Percentiles rank a stretch among this genome's conserved stretches.
Evolutionary conservation across 768 basidiomycete species (phyloP).

Genomic region (Mycena filopes): DNA sequence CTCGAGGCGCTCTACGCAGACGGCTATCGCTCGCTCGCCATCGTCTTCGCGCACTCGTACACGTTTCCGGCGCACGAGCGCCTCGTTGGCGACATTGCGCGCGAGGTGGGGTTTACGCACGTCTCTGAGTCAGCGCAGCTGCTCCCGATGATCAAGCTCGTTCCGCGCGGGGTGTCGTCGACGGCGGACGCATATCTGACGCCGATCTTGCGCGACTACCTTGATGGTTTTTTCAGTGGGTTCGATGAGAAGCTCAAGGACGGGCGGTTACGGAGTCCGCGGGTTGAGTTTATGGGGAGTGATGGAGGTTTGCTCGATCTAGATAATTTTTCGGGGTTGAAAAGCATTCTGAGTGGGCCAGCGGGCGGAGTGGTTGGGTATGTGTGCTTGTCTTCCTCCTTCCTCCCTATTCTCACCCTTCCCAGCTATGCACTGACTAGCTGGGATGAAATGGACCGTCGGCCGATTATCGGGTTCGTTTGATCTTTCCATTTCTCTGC

Average conservation of each 20-base stretch:
- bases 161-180: constrained; percentile 90
- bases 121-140: constrained; percentile 89
- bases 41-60: constrained; percentile 92
- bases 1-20: constrained; percentile 77
- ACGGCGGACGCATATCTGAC: constrained; percentile 97
- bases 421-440: constrained; percentile 82
- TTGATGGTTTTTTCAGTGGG: constrained; percentile 91
- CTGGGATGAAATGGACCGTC: constrained; percentile 78
- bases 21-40: constrained; percentile 91
- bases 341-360: constrained; percentile 92
- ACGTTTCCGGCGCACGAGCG: constrained; percentile 90
- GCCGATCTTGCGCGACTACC: constrained; percentile 84
- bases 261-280: constrained; percentile 64
- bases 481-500: constrained; percentile 3
- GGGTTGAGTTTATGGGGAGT: constrained; percentile 96
- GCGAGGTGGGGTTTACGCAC: constrained; percentile 86
- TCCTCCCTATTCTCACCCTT: neutral
- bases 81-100: constrained; percentile 76
- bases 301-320: constrained; percentile 89
- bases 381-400: neutral
- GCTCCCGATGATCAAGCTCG: constrained; percentile 96
- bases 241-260: constrained; percentile 82
- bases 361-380: constrained; percentile 94
- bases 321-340: constrained; percentile 89
- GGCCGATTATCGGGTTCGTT: constrained; percentile 86